A percentile compares a stretch with the other conserved stretches of the same genome.
Conservation (phyloP, 257 asterid genomes). For the Voacanga thouarsii region DNA sequence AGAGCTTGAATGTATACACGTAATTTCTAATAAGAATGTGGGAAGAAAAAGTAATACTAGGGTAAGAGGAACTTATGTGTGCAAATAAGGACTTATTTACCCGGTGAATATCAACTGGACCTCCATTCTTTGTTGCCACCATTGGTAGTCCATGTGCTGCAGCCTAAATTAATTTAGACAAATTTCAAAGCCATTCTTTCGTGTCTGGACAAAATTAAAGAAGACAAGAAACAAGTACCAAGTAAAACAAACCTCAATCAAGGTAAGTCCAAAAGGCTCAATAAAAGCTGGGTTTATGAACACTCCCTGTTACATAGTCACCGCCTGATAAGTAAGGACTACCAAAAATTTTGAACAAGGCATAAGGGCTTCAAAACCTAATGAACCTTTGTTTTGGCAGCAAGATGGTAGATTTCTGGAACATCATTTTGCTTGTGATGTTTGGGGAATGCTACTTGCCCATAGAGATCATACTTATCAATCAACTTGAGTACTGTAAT, state of each 20-base stretch:
- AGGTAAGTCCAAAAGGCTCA: slow-evolving; percentile 54
- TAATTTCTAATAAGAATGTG: neutral
- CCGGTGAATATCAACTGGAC: slow-evolving; percentile 54
- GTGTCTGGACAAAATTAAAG: neutral
- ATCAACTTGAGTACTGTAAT: slow-evolving; percentile 64
- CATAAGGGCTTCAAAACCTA: slow-evolving; percentile 2
- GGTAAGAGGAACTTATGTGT: neutral
- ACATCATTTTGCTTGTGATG: slow-evolving; percentile 81
- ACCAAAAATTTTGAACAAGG: neutral
- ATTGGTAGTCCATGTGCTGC: slow-evolving; percentile 59
- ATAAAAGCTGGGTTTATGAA: slow-evolving; percentile 54
- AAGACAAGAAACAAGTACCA: neutral
- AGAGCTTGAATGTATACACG: neutral
- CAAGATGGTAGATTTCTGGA: slow-evolving; percentile 77
- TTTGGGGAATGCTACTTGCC: slow-evolving; percentile 84
- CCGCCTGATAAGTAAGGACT: neutral
- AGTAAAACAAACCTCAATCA: slow-evolving; percentile 41
- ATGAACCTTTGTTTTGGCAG: slow-evolving; percentile 72
- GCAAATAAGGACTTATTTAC: slow-evolving; percentile 19
- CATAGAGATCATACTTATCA: slow-evolving; percentile 78
- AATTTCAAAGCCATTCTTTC: slow-evolving; percentile 1
- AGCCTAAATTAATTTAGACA: slow-evolving; percentile 31
- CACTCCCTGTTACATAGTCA: slow-evolving; percentile 41
- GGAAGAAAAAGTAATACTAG: neutral
- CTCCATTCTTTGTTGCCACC: slow-evolving; percentile 58